Evolutionary conservation across 163 green algal species (phyloP), one percentile per base, ranked within the genome.

Genomic region (Volvox carteri): DNA sequence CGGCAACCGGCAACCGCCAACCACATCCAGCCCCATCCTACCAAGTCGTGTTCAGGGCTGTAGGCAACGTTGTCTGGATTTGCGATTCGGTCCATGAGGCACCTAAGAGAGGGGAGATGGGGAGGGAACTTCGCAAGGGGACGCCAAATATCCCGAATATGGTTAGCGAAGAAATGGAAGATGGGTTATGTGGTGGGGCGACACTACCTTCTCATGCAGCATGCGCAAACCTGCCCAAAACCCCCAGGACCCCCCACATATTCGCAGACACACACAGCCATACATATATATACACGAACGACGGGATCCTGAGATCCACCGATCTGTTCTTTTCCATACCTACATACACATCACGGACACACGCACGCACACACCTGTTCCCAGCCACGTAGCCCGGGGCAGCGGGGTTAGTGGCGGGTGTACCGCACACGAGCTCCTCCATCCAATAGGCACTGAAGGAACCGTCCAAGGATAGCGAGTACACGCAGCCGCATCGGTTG

Each of bases 401-500:
- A 3, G 42, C 28, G 44, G 62, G 42, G 52, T 42, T 42, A 42
- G 73, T 62, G 21, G 33, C 48, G 58, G 75, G 62, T 8, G n/a
- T 25, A 35, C 86, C 86, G 62, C 86, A 90, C 46, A 86, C 23
- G 18, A 88, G 50, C 25, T 46, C 48, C 2, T 88, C 48, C 90
- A 96, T 95, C 46, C 41, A 85, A 74, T 60, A 91, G 1, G 85
- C 79, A 23, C 30, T 73, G 70, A 84, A 93, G 1, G 60, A 62
- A 33, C 41, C n/a, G 81, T 92, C 86, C 39, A 95, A 30, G 65
- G 87, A 79, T 73, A 93, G 65, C 18, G 42, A n/a, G 90, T 95
- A 96, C n/a, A 96, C 90, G 78, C 93, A 96, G 84, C 93, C 94
- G 90, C 94, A 96, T 6, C 33, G 73, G 91, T 96, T 96, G 77